A percentile compares a stretch with the other conserved stretches of the same genome.
phyloP scores from a whole-genome alignment of 768 basidiomycete genomes.

The Paxillus involutus region DNA sequence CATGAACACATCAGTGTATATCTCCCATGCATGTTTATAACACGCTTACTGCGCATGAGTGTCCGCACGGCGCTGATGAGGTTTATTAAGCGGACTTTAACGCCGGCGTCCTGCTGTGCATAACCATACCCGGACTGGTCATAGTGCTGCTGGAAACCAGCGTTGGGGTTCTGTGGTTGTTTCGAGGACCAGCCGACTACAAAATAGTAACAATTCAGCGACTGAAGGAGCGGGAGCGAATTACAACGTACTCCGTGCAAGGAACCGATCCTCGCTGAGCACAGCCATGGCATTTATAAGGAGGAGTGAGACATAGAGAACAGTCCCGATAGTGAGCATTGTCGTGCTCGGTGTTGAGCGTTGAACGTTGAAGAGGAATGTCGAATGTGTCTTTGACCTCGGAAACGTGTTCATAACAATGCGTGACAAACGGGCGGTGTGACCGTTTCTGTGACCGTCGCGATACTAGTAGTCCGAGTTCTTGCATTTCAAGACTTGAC shows the following conservation, averaged over 20 bases:
- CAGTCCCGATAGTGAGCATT: conserved; percentile 64
- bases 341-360: conserved; percentile 19
- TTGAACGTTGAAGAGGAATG: background rate
- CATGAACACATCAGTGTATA: conserved; percentile 17
- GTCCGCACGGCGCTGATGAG: conserved; percentile 95
- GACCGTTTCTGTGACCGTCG: conserved; percentile 17
- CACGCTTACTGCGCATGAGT: conserved; percentile 89
- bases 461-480: background rate
- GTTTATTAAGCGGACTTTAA: conserved; percentile 87
- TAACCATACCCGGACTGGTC: conserved; percentile 62
- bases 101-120: conserved; percentile 57
- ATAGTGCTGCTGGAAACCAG: conserved; percentile 64
- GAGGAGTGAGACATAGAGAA: conserved; percentile 85
- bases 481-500: conserved; percentile 9
- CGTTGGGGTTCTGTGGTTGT: conserved; percentile 54
- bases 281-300: conserved; percentile 95
- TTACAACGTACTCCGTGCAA: conserved; percentile 74
- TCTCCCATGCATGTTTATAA: conserved; percentile 11
- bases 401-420: conserved; percentile 19
- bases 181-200: conserved; percentile 88
- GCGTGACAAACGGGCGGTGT: conserved; percentile 20
- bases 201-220: conserved; percentile 17
- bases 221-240: conserved; percentile 2
- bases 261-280: conserved; percentile 93
- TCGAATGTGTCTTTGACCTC: conserved; percentile 8